Conservation (phyloP, 768 basidiomycete species). For the Termitomyces titanicus region DNA sequence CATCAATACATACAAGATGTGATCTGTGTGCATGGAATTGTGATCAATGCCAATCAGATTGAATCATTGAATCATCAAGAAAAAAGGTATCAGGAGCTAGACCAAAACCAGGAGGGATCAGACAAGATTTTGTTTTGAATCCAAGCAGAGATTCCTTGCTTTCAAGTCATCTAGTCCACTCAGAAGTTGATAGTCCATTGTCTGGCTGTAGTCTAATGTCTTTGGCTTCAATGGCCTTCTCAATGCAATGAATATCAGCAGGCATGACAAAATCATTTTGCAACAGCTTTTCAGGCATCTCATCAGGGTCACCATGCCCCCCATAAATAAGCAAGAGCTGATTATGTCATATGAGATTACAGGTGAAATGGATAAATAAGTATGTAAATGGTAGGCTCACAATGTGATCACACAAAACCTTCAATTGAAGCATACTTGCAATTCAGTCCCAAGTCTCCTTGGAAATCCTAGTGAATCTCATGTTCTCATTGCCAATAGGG, state of each 20-base stretch:
- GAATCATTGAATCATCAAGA: neutral
- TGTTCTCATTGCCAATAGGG: no score
- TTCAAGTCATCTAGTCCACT: no score
- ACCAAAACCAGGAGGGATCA: neutral
- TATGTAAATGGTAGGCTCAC: neutral
- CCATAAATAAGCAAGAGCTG: neutral
- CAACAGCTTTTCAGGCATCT: neutral
- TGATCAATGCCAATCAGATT: neutral
- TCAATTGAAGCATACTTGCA: no score
- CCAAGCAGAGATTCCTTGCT: neutral
- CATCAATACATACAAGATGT: neutral
- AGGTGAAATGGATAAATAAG: no score
- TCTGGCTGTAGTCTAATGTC: neutral
- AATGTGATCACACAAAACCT: neutral
- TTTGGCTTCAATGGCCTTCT: neutral
- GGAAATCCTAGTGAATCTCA: no score
- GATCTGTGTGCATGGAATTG: neutral
- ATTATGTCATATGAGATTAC: neutral
- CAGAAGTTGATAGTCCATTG: neutral
- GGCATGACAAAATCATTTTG: neutral
- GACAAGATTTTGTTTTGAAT: neutral
- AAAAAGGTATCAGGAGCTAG: neutral
- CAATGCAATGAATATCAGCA: neutral
- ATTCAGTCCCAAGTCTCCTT: no score
- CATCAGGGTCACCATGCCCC: neutral